Base-by-base conservation (phyloP, 75 land plant species). In the Picea glauca region DNA sequence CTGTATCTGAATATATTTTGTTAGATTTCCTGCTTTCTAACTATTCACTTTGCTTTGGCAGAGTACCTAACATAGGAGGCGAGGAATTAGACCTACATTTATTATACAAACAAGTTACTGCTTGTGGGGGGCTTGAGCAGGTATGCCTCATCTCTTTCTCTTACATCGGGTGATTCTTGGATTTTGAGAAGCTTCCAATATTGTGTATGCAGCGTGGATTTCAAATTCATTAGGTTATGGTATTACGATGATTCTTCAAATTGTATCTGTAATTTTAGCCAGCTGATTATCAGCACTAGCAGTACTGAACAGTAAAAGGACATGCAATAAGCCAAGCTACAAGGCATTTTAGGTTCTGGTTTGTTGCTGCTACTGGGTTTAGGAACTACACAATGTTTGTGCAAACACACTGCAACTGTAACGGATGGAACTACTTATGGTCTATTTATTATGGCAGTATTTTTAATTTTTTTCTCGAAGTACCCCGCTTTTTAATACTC, bases 71-170 rank as follows among this genome's bases (percentile, higher is more conserved):
- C 33, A 84, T 84, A 80, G 86, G 85, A 43, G 86, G 86, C 20
- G 83, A 60, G 40, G 78, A 82, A 58, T 76, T 84, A 40, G 85
- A 84, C 33, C 73, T 84, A 20, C 79, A 84, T 63, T 26, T 76
- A 43, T 68, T 84, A 9, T 84, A 84, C 15, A 60, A 32, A 38
- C 68, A 84, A 82, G 86, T 84, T 13, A 78, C 80, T 76, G 57
- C 56, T 14, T 75, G 85, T 26, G 85, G 85, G 18, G 85, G 85
- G 38, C 85, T 84, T 61, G 74, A 84, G 23, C 85, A 84, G 86
- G 86, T 84, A 31, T 20, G 9, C 11, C 26, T 43, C 23, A 43
- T 70, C 54, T 43, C 35, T 40, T 66, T 63, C 33, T 38, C 0
- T 70, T 70, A 11, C 23, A 46, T 63, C 31, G 13, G 21, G 35